Percentiles rank a stretch among this genome's conserved stretches.
phyloP scores from a whole-genome alignment of 176 grass and related monocot species.

The sorghum (Sorghum bicolor) region DNA sequence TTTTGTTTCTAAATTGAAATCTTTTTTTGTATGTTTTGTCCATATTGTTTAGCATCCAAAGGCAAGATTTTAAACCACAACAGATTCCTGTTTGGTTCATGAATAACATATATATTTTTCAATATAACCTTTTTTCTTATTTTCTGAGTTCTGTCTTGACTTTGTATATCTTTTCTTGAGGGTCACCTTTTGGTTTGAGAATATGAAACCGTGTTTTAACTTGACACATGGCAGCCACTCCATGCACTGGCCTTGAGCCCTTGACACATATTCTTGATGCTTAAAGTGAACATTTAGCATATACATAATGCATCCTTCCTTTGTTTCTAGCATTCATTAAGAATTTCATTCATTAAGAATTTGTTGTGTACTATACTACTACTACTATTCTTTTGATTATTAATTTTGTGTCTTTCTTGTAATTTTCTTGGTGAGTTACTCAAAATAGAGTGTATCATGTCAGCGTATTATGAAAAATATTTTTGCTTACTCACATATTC shows the following conservation, averaged over 20 bases:
- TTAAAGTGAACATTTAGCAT: not conserved
- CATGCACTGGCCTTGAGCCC: not conserved
- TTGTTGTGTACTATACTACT: constrained; percentile 14
- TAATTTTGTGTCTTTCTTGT: not conserved
- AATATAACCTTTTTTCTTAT: not conserved
- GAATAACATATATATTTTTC: not conserved
- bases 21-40: constrained; percentile 1
- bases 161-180: not conserved
- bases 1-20: constrained; percentile 37
- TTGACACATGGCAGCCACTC: not conserved
- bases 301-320: not conserved
- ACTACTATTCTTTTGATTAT: not conserved
- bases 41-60: not conserved
- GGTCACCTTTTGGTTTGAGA: not conserved
- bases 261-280: not conserved
- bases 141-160: not conserved
- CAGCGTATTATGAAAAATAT: not conserved
- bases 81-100: not conserved
- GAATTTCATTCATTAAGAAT: not conserved
- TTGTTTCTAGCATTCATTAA: constrained; percentile 6
- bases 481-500: not conserved
- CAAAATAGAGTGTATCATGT: not conserved
- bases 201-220: constrained; percentile 7
- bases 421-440: constrained; percentile 3
- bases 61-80: not conserved